phyloP scores from a whole-genome alignment of 2,329 filamentous ascomycete species.

The Ophiostoma sp. region DNA sequence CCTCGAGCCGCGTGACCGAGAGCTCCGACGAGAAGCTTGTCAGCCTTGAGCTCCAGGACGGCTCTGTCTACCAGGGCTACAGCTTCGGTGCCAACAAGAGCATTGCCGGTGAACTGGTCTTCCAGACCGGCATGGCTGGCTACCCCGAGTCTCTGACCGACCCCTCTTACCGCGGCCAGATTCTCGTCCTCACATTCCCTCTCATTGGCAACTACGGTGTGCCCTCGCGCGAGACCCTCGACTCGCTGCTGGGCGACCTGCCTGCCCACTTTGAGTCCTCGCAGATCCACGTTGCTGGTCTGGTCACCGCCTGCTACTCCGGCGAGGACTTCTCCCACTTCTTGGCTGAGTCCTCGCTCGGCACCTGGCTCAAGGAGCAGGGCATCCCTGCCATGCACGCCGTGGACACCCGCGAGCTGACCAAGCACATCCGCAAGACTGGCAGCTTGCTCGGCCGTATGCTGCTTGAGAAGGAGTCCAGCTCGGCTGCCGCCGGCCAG shows the following conservation, averaged over 20 bases:
- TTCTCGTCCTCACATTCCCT: slow-evolving; percentile 93
- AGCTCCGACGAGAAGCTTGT: slow-evolving; percentile 56
- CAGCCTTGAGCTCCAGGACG: slow-evolving; percentile 89
- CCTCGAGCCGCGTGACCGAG: slow-evolving; percentile 54
- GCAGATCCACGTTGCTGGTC: slow-evolving; percentile 87
- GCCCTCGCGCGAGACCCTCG: slow-evolving; percentile 75
- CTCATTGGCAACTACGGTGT: slow-evolving; percentile 97
- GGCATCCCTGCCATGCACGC: slow-evolving; percentile 90
- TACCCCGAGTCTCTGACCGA: slow-evolving; percentile 92
- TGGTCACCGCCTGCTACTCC: slow-evolving; percentile 85
- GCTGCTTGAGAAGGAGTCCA: slow-evolving; percentile 62
- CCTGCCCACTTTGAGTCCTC: slow-evolving; percentile 90
- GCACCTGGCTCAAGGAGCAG: slow-evolving; percentile 94
- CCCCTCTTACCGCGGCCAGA: slow-evolving; percentile 84
- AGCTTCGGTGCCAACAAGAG: slow-evolving; percentile 96
- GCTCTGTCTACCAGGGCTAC: slow-evolving; percentile 83
- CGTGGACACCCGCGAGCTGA: slow-evolving; percentile 87
- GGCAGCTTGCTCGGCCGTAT: slow-evolving; percentile 95
- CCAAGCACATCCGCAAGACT: slow-evolving; percentile 87
- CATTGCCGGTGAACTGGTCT: slow-evolving; percentile 93
- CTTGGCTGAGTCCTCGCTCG: slow-evolving; percentile 82
- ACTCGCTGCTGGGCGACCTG: slow-evolving; percentile 77
- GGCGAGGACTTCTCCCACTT: slow-evolving; percentile 95
- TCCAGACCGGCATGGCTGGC: slow-evolving; percentile 98
- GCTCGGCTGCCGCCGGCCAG: slow-evolving; percentile 28